Evolutionary conservation across 75 land plant species (phyloP).

Genomic region (Pinus albicaulis): DNA sequence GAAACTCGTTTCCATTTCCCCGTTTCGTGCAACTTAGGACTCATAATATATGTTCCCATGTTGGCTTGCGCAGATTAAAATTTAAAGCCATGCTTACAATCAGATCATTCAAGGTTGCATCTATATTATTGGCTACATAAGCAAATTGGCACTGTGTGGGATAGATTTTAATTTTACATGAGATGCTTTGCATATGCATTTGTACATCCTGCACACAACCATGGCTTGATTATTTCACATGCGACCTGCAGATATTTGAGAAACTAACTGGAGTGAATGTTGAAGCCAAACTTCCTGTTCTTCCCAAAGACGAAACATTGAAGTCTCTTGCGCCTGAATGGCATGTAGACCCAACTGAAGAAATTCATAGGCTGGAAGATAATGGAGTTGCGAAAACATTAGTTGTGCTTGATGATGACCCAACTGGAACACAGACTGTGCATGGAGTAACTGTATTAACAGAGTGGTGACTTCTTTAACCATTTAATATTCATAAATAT

Average conservation of each 20-base stretch:
- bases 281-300: constrained; percentile 49
- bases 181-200: background rate
- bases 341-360: constrained; percentile 63
- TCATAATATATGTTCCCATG: background rate
- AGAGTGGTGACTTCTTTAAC: constrained; percentile 67
- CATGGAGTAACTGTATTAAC: constrained; percentile 93
- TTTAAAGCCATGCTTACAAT: background rate
- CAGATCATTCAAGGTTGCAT: background rate
- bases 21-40: no score
- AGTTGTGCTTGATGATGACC: constrained; percentile 98
- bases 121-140: background rate
- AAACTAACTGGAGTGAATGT: constrained; percentile 85
- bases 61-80: background rate
- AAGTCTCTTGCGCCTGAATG: constrained; percentile 80
- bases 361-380: constrained; percentile 37
- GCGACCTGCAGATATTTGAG: constrained; percentile 75
- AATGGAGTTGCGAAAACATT: constrained; percentile 55
- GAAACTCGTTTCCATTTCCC: no score
- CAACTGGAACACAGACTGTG: constrained; percentile 99
- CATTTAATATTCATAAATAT: background rate
- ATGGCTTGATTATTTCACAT: background rate
- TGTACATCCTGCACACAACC: background rate
- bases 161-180: background rate
- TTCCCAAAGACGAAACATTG: constrained; percentile 58
- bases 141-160: background rate